phyloP scores from a whole-genome alignment of 2,329 filamentous ascomycete genomes.

The Apiospora arundinis region DNA sequence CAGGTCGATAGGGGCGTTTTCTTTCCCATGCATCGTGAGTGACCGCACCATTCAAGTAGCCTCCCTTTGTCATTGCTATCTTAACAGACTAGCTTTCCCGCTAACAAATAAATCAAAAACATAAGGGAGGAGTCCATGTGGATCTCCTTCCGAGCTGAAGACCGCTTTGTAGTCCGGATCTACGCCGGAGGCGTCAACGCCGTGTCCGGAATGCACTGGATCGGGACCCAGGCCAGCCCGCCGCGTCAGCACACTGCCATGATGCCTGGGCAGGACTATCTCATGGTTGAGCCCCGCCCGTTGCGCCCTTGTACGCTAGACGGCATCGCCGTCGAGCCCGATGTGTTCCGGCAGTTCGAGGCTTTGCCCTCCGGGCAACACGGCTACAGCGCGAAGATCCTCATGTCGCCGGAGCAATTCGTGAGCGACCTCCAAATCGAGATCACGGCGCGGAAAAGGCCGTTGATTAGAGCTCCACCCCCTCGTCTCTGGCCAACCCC shows the following conservation, averaged over 20 bases:
- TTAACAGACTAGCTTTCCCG: too few relatives aligned
- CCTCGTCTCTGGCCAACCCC: too few relatives aligned
- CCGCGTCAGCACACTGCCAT: not conserved
- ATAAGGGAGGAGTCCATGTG: slow-evolving; percentile 47
- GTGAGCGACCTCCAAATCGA: not conserved
- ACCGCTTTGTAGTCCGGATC: slow-evolving; percentile 46
- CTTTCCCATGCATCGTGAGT: not conserved
- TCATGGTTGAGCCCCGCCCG: not conserved
- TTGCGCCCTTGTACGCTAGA: not conserved
- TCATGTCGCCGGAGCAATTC: not conserved
- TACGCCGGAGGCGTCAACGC: slow-evolving; percentile 48
- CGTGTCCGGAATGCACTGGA: slow-evolving; percentile 43
- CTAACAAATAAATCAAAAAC: not conserved
- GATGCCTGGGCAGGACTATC: not conserved
- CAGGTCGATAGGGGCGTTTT: not conserved
- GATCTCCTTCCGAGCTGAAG: slow-evolving; percentile 39
- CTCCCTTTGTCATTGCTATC: too few relatives aligned
- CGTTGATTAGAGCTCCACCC: not conserved
- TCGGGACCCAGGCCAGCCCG: slow-evolving; percentile 28
- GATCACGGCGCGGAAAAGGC: not conserved
- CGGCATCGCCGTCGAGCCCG: not conserved
- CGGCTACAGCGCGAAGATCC: not conserved
- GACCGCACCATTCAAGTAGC: not conserved
- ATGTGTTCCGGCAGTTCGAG: not conserved
- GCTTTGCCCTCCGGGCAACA: not conserved